Base-by-base conservation (phyloP, 192 early-diverging fungal species). In the Lunasporangiospora selenospora region DNA sequence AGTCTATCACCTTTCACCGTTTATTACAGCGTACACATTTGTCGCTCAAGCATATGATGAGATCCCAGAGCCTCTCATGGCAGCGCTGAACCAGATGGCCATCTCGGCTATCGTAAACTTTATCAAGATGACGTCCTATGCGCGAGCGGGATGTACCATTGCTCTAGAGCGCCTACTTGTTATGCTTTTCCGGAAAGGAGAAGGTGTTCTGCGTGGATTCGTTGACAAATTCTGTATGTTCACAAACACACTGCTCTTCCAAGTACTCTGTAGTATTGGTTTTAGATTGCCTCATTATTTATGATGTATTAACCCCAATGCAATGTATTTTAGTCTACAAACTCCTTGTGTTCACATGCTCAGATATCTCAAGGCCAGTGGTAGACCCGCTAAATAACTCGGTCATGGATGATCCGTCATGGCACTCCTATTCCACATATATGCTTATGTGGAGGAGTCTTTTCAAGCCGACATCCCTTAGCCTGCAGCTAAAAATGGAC, bases 371-470 rank as follows among this genome's bases (percentile, higher is more conserved):
- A 7, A 49, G 29, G 42, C 61, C 69, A 1, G 18, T 1, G 13
- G 9, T 30, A 3, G 13, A 18, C 9, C 13, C 32, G 3, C 26
- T 38, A 41, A 52, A 27, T 23, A 45, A 26, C 32, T 52, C 15
- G 29, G n/a, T 5, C 8, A 23, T 0, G 32, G 50, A 65, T 11
- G 62, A 75, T 7, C 23, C 37, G 1, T 32, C 18, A 9, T 59
- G 63, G 27, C 77, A 78, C 44, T 79, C 78, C 0, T 87, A 85
- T 41, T 70, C 82, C 10, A 80, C 86, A 31, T 85, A 82, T 44
- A 46, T 85, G 5, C 63, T 75, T 47, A 81, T 90, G 32, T 91
- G 88, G 91, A 51, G 79, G n/a, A 52, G 75, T 15, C 48, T 92
- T 7, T 85, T 90, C 36, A 70, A 75, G n/a, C 62, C 78, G 16